A percentile compares a stretch with the other conserved stretches of the same genome.
Conservation (phyloP, 2,329 filamentous ascomycete species). For the Lecanicillium sp. region DNA sequence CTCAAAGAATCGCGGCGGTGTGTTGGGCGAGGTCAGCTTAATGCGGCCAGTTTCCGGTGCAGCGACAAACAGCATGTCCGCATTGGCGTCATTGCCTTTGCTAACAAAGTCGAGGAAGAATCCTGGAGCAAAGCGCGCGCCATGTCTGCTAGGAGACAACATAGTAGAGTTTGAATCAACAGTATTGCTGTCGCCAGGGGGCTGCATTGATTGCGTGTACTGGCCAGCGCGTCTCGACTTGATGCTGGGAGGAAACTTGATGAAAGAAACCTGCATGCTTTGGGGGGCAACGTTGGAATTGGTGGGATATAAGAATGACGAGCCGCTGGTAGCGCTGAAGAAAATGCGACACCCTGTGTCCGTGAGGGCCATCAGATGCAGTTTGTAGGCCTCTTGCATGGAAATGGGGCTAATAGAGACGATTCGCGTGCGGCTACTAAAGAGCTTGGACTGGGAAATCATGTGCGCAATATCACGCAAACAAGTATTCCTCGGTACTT, state of each 20-base stretch:
- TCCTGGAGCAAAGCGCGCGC: conserved; percentile 68
- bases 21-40: conserved; percentile 46
- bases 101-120: conserved; percentile 83
- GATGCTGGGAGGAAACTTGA: conserved; percentile 74
- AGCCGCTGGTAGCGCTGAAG: conserved; percentile 78
- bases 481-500: conserved; percentile 54
- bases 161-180: conserved; percentile 42
- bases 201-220: conserved; percentile 11
- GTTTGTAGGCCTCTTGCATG: conserved; percentile 66
- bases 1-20: conserved; percentile 61
- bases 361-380: conserved; percentile 86
- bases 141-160: conserved; percentile 42
- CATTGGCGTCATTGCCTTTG: conserved; percentile 49
- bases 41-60: conserved; percentile 86
- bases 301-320: conserved; percentile 55
- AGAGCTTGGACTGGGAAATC: conserved; percentile 63
- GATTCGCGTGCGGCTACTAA: conserved; percentile 63
- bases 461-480: conserved; percentile 77
- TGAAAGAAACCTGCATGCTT: conserved; percentile 96
- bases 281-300: conserved; percentile 63
- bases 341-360: conserved; percentile 87
- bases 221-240: conserved; percentile 21
- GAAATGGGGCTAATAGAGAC: conserved; percentile 83
- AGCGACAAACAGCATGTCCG: conserved; percentile 71
- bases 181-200: conserved; percentile 25